These are phyloP conservation scores for Suhomyces wounanorum DNA, from an alignment of 1,139 yeast genomes.

Conservation along the genomic window DNA sequence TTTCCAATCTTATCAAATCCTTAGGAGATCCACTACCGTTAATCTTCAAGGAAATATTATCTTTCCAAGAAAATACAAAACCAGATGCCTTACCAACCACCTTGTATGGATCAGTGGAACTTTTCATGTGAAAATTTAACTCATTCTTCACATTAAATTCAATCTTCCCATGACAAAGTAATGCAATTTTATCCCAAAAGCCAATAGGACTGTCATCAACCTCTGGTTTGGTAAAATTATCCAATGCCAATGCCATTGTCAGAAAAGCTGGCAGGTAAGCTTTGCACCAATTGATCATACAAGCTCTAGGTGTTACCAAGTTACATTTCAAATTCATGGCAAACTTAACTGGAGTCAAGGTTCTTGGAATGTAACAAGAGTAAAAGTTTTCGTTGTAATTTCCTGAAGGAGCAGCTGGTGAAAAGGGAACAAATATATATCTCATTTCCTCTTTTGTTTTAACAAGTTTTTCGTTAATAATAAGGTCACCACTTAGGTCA, in stretches of 20 bases:
- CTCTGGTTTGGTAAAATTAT: constrained; percentile 66
- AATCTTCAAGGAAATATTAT: constrained; percentile 59
- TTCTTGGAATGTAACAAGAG: constrained; percentile 43
- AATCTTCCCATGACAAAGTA: constrained; percentile 49
- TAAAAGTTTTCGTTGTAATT: constrained; percentile 37
- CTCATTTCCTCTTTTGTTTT: constrained; percentile 44
- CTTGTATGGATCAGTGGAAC: constrained; percentile 76
- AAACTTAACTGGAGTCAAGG: constrained; percentile 48
- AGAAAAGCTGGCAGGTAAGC: constrained; percentile 43
- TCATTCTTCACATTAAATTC: constrained; percentile 56
- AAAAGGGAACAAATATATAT: constrained; percentile 47
- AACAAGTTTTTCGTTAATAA: constrained; percentile 46
- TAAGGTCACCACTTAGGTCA: constrained; percentile 38
- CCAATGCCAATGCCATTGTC: constrained; percentile 45
- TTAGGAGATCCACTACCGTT: constrained; percentile 65
- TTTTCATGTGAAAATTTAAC: constrained; percentile 56
- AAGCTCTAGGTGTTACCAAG: constrained; percentile 40
- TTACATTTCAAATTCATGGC: constrained; percentile 38
- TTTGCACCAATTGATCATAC: constrained; percentile 48
- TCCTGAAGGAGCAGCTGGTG: constrained; percentile 35
- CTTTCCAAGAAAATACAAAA: constrained; percentile 75
- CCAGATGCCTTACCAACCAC: constrained; percentile 75
- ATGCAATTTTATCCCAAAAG: constrained; percentile 57
- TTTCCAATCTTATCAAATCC: constrained; percentile 61
- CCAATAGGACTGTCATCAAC: constrained; percentile 88